phyloP scores from a whole-genome alignment of 2,329 filamentous ascomycete genomes.

The Venturia effusa region DNA sequence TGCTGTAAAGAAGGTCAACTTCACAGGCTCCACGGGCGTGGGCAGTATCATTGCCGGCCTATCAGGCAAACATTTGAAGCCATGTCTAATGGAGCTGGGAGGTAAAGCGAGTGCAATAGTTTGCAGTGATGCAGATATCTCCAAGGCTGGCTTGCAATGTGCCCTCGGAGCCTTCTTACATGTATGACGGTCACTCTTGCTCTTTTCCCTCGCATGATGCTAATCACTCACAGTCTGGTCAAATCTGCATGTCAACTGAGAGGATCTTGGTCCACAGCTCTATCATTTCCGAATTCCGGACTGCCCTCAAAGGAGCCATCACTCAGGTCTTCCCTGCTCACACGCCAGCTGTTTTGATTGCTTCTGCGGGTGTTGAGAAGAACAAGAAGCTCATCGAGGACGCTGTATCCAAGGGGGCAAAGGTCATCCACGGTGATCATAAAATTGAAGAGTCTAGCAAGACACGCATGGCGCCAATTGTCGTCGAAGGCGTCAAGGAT shows the following conservation, averaged over 20 bases:
- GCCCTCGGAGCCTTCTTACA: conserved; percentile 22
- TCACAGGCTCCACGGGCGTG: conserved; percentile 29
- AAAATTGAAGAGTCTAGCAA: conserved; percentile 1
- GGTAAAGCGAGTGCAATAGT: conserved; percentile 35
- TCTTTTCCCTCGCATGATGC: conserved; percentile 15
- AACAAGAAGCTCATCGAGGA: conserved; percentile 15
- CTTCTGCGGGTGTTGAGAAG: conserved; percentile 14
- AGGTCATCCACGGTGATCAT: conserved; percentile 11
- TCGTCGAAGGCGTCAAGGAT: conserved; percentile 24
- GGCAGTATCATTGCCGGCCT: conserved; percentile 30
- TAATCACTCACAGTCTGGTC: conserved; percentile 18
- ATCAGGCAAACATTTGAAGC: conserved; percentile 32
- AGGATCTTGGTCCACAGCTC: conserved; percentile 29
- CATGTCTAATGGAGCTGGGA: conserved; percentile 33
- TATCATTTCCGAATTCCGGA: conserved; percentile 25
- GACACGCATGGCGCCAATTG: conserved; percentile 17
- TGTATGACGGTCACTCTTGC: not conserved
- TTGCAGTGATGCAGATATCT: conserved; percentile 33
- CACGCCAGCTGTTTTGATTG: conserved; percentile 4
- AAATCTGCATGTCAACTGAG: conserved; percentile 27
- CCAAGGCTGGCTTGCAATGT: conserved; percentile 28
- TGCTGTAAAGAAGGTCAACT: conserved; percentile 29
- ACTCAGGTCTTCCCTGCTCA: conserved; percentile 10
- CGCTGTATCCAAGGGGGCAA: conserved; percentile 10
- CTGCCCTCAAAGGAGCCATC: conserved; percentile 20